These are phyloP conservation scores for Bruguiera parviflora DNA, from an alignment of 345 rosid species.

Conservation along the genomic window DNA sequence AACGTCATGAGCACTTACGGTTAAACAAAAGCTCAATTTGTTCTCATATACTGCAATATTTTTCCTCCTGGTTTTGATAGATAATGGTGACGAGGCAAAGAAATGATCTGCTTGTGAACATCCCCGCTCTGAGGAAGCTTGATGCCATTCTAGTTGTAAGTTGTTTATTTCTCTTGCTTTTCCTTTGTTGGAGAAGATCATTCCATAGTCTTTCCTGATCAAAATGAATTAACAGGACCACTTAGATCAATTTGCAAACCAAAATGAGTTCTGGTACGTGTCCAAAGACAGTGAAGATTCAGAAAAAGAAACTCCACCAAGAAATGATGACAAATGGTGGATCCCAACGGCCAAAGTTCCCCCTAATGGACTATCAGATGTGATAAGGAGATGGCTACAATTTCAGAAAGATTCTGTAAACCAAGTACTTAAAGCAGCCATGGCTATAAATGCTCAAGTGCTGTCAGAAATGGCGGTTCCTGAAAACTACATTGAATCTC, in stretches of 20 bases:
- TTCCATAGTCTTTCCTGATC: slow-evolving; percentile 5
- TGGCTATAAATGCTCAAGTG: slow-evolving; percentile 93
- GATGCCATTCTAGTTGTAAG: slow-evolving; percentile 84
- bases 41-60: neutral
- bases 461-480: slow-evolving; percentile 90
- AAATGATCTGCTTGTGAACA: slow-evolving; percentile 75
- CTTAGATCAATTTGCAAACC: slow-evolving; percentile 61
- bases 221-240: slow-evolving; percentile 45
- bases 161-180: slow-evolving; percentile 6
- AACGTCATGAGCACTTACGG: neutral
- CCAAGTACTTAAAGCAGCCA: slow-evolving; percentile 91
- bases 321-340: slow-evolving; percentile 92
- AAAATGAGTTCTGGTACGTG: slow-evolving; percentile 83
- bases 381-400: slow-evolving; percentile 58
- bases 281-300: slow-evolving; percentile 52
- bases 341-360: slow-evolving; percentile 83
- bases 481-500: slow-evolving; percentile 81
- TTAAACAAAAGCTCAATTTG: neutral
- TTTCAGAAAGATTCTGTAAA: slow-evolving; percentile 91
- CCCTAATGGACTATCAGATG: slow-evolving; percentile 58
- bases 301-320: slow-evolving; percentile 44
- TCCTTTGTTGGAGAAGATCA: neutral
- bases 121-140: slow-evolving; percentile 84
- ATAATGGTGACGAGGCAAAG: slow-evolving; percentile 87
- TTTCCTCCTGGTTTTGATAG: slow-evolving; percentile 32